Evolutionary conservation across 1,139 yeast species (phyloP).

Genomic region (Magnusiomyces tetraspermus): DNA sequence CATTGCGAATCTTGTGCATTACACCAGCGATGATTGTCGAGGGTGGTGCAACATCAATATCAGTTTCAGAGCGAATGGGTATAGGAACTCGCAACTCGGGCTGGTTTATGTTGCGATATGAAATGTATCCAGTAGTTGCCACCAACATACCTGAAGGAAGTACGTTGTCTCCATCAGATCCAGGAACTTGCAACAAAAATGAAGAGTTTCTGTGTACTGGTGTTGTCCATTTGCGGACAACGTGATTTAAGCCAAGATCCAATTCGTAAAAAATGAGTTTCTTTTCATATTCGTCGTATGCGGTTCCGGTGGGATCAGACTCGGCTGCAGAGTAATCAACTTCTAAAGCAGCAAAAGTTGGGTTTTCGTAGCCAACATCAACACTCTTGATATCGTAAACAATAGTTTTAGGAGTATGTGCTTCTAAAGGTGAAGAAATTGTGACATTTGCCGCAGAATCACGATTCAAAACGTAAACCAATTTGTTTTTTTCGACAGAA

Average conservation of each 20-base stretch:
- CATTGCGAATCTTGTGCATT: constrained; percentile 39
- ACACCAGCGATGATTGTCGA: constrained; percentile 45
- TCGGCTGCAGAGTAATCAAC: constrained; percentile 38
- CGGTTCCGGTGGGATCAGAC: constrained; percentile 20
- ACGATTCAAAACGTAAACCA: constrained; percentile 50
- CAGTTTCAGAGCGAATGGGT: constrained; percentile 14
- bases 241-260: constrained; percentile 77
- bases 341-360: constrained; percentile 74
- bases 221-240: constrained; percentile 44
- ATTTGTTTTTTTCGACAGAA: constrained; percentile 63
- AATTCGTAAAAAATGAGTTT: constrained; percentile 61
- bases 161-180: constrained; percentile 38
- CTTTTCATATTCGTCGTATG: constrained; percentile 24
- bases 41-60: constrained; percentile 25
- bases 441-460: constrained; percentile 40
- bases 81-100: constrained; percentile 39
- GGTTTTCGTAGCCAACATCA: constrained; percentile 74
- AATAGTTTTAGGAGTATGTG: constrained; percentile 43
- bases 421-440: constrained; percentile 69
- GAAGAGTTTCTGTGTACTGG: constrained; percentile 37
- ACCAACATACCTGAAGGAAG: constrained; percentile 57
- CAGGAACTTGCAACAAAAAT: constrained; percentile 39
- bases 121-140: constrained; percentile 40
- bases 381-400: constrained; percentile 51
- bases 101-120: constrained; percentile 36